Conservation (phyloP, 2,329 filamentous ascomycete species). For the Bisporella sp. region DNA sequence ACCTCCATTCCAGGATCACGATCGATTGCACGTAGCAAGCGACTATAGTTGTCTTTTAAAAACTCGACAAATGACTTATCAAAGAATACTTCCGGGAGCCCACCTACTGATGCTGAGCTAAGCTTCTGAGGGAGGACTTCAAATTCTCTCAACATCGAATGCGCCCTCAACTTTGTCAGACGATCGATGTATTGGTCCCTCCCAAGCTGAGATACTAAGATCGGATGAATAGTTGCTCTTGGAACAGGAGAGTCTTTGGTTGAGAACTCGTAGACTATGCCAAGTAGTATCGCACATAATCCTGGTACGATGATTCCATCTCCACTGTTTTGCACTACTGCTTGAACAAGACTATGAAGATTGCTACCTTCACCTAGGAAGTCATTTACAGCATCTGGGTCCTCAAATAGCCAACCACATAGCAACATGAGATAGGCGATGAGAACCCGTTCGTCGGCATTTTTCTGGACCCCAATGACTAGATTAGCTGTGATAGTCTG, state of each 20-base stretch:
- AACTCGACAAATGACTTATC: slow-evolving; percentile 86
- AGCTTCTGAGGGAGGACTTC: slow-evolving; percentile 74
- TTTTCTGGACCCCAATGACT: slow-evolving; percentile 68
- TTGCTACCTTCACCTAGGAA: slow-evolving; percentile 89
- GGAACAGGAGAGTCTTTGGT: slow-evolving; percentile 93
- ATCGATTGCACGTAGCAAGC: slow-evolving; percentile 77
- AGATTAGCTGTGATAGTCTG: slow-evolving; percentile 83
- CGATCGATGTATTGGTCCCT: slow-evolving; percentile 83
- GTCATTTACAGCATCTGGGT: slow-evolving; percentile 85
- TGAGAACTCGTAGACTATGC: slow-evolving; percentile 92
- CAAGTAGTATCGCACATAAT: slow-evolving; percentile 75
- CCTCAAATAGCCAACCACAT: slow-evolving; percentile 85
- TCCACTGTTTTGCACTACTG: slow-evolving; percentile 50
- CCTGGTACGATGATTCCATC: slow-evolving; percentile 69
- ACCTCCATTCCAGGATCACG: slow-evolving; percentile 85
- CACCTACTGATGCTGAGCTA: slow-evolving; percentile 42
- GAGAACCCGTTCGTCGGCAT: slow-evolving; percentile 70
- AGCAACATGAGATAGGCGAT: slow-evolving; percentile 88
- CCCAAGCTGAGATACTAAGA: slow-evolving; percentile 70
- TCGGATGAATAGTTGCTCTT: slow-evolving; percentile 69
- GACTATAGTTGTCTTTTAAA: slow-evolving; percentile 91
- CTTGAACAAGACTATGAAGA: slow-evolving; percentile 77
- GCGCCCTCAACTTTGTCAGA: slow-evolving; percentile 68
- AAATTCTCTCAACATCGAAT: slow-evolving; percentile 78
- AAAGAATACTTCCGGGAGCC: slow-evolving; percentile 74